phyloP scores from a whole-genome alignment of 768 basidiomycete genomes.

The Hemileccinum impolitum region DNA sequence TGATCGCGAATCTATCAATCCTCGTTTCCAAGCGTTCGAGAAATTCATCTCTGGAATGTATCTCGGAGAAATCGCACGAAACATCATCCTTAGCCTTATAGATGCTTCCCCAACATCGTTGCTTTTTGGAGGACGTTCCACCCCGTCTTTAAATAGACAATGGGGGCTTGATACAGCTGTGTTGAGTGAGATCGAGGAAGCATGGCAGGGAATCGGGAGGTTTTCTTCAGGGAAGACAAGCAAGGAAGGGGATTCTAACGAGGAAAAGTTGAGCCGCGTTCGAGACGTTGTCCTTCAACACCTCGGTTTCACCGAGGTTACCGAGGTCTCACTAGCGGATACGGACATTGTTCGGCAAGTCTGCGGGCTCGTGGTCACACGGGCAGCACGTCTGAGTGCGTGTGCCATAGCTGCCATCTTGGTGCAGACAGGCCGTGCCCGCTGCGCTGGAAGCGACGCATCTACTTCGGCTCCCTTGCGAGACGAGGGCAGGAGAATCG shows the following conservation, averaged over 20 bases:
- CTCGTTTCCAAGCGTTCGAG: constrained; percentile 89
- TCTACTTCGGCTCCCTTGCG: constrained; percentile 4
- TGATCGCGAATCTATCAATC: constrained; percentile 94
- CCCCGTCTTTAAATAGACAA: constrained; percentile 72
- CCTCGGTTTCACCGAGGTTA: constrained; percentile 50
- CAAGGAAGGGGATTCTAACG: constrained; percentile 1
- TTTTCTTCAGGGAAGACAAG: constrained; percentile 22
- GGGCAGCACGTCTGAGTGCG: constrained; percentile 82
- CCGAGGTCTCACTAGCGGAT: constrained; percentile 55
- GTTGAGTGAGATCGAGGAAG: constrained; percentile 77
- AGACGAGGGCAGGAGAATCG: constrained; percentile 50
- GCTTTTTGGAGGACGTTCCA: constrained; percentile 79
- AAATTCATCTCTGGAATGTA: constrained; percentile 99
- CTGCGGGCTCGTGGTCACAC: constrained; percentile 68
- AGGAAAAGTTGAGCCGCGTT: constrained; percentile 48
- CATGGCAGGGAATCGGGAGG: constrained; percentile 54
- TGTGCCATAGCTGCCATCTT: constrained; percentile 85
- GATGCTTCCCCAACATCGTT: constrained; percentile 69
- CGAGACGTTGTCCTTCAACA: constrained; percentile 58
- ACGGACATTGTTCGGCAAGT: constrained; percentile 83
- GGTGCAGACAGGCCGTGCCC: constrained; percentile 73
- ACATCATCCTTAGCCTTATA: constrained; percentile 77
- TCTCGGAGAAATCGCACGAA: constrained; percentile 89
- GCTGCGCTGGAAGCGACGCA: constrained; percentile 38
- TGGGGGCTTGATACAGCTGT: constrained; percentile 96